phyloP scores from a whole-genome alignment of 2,329 filamentous ascomycete genomes.

The Catunica adiposa region DNA sequence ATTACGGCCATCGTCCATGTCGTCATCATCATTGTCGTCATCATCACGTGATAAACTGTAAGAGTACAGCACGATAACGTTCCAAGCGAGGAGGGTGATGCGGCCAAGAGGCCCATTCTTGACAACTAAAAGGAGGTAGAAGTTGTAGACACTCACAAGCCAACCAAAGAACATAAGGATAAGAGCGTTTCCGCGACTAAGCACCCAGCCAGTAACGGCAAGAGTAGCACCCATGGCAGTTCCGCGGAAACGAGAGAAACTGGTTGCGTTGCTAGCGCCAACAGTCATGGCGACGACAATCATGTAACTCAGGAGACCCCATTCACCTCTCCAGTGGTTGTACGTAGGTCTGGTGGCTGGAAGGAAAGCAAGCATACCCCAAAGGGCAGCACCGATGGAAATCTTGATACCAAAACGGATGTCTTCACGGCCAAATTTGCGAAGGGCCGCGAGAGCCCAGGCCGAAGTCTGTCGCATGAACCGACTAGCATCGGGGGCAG shows the following conservation, averaged over 20 bases:
- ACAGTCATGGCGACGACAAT: slow-evolving; percentile 96
- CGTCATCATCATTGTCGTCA: slow-evolving; percentile 63
- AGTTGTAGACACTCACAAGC: slow-evolving; percentile 65
- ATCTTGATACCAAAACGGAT: slow-evolving; percentile 79
- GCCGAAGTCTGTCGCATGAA: slow-evolving; percentile 31
- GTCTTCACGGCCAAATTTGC: slow-evolving; percentile 37
- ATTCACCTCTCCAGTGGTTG: slow-evolving; percentile 81
- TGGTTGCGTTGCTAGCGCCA: slow-evolving; percentile 86
- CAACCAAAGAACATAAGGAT: slow-evolving; percentile 68
- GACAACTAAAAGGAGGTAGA: slow-evolving; percentile 73
- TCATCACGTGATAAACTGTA: slow-evolving; percentile 75
- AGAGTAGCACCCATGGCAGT: slow-evolving; percentile 66
- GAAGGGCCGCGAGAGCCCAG: slow-evolving; percentile 27
- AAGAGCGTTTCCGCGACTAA: slow-evolving; percentile 56
- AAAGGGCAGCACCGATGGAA: slow-evolving; percentile 73
- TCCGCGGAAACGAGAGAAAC: slow-evolving; percentile 68
- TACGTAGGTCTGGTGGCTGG: slow-evolving; percentile 63
- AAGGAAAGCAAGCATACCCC: slow-evolving; percentile 79
- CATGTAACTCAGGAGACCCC: slow-evolving; percentile 95
- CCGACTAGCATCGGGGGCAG: slow-evolving; percentile 30
- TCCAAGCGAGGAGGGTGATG: slow-evolving; percentile 91
- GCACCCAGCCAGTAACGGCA: slow-evolving; percentile 62
- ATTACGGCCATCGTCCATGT: slow-evolving; percentile 71
- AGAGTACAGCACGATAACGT: slow-evolving; percentile 83
- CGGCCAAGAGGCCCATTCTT: slow-evolving; percentile 80